phyloP scores from a whole-genome alignment of 176 grass and related monocot species.

The Leersia perrieri region DNA sequence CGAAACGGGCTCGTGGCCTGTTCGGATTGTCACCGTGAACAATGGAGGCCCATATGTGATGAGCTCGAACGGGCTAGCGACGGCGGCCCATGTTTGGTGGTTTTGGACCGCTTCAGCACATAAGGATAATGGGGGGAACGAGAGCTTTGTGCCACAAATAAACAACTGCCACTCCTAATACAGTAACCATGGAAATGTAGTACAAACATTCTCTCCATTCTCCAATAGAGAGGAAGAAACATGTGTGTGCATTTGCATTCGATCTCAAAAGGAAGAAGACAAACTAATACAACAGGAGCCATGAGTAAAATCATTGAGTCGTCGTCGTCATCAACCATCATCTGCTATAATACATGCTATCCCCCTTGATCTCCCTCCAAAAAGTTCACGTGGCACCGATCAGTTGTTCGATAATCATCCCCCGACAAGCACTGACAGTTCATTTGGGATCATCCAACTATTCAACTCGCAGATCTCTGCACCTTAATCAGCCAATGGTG shows the following conservation, averaged over 20 bases:
- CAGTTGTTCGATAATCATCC: neutral
- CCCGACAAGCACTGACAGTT: conserved; percentile 3
- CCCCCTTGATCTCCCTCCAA: neutral
- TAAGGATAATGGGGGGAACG: too few relatives aligned
- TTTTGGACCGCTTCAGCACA: too few relatives aligned
- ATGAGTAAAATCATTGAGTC: neutral
- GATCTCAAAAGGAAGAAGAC: neutral
- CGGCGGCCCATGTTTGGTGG: too few relatives aligned
- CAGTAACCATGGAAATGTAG: neutral
- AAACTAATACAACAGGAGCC: neutral
- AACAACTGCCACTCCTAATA: neutral
- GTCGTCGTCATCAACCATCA: neutral
- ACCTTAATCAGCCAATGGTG: neutral
- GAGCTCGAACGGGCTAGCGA: too few relatives aligned
- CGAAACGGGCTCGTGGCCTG: too few relatives aligned
- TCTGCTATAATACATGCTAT: neutral
- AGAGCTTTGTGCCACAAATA: too few relatives aligned
- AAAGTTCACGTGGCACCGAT: conserved; percentile 37
- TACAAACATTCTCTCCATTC: neutral
- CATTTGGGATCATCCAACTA: neutral
- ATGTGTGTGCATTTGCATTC: neutral
- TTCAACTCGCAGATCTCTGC: conserved; percentile 15
- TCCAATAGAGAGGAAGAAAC: neutral
- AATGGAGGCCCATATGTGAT: too few relatives aligned
- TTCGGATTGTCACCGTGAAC: too few relatives aligned